Evolutionary conservation across 2,329 filamentous ascomycete genomes (phyloP), one percentile per base, ranked within the genome.

Genomic region (Talaromyces sp.): DNA sequence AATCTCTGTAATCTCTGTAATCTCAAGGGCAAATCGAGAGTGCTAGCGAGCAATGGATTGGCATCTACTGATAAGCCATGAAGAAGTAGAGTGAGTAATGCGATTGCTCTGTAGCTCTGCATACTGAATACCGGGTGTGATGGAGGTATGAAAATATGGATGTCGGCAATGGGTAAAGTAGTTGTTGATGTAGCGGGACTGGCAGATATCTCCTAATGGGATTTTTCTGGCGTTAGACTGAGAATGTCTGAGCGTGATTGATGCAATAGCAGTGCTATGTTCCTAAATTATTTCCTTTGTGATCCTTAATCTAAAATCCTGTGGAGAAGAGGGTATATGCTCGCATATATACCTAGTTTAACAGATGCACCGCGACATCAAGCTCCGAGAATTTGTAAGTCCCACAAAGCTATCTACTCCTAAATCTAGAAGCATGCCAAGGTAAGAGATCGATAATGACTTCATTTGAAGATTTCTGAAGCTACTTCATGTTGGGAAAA

Each of bases 21-120:
- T 25, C 36, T 50, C 21, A 59, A 35, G 10, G 53, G 22, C 5
- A 59, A 11, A 13, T 59, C 57, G 17, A 52, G 22, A 35, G 39
- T 55, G 37, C 21, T 50, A 11, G 35, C 40, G 9, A 59, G 28
- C 8, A 33, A 9, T 19, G 33, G 33, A 22, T 46, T 35, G 53
- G 57, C 57, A 21, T 51, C 40, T 25, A 46, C 33, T 4, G 45
- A 40, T 35, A 55, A 35, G n/a, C 57, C 53, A 33, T 59, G 52
- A 2, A 59, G 45, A 22, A 41, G 15, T 19, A 50, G 37, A 39
- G 39, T 45, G n/a, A 59, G 13, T 19, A 56, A 36, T 1, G 33
- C 37, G 5, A 56, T 17, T 36, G 53, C 22, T 19, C 19, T 36
- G 22, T 46, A 45, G 21, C 25, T 39, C 15, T 55, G 52, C 57